Percentiles rank a stretch among this genome's conserved stretches.
Conservation (phyloP, 441 rosid genomes). For the Croton setiger region DNA sequence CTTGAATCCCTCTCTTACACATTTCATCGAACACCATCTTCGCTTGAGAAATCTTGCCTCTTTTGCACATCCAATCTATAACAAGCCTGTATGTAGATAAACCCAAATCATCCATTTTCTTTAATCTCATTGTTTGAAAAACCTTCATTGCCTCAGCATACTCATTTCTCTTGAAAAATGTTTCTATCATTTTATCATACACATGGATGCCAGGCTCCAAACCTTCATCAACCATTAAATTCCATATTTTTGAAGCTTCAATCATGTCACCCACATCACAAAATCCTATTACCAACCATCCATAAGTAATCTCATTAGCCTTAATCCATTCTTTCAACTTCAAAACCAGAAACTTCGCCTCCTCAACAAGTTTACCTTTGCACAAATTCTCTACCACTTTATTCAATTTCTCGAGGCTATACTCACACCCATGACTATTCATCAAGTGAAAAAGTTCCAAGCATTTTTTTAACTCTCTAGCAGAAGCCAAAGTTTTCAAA, state of each 20-base stretch:
- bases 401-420: constrained; percentile 45
- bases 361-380: constrained; percentile 49
- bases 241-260: constrained; percentile 78
- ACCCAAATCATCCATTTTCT: constrained; percentile 46
- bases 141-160: constrained; percentile 66
- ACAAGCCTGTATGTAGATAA: constrained; percentile 62
- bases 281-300: constrained; percentile 56
- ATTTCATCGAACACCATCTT: constrained; percentile 59
- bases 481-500: constrained; percentile 51
- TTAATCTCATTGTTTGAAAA: constrained; percentile 47
- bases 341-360: constrained; percentile 53
- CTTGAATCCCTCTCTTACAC: constrained; percentile 49
- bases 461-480: constrained; percentile 70
- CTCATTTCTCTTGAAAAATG: constrained; percentile 55
- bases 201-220: constrained; percentile 46
- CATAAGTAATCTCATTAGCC: constrained; percentile 54
- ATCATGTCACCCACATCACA: constrained; percentile 63
- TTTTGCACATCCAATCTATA: constrained; percentile 66
- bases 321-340: constrained; percentile 53
- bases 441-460: constrained; percentile 55
- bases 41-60: constrained; percentile 50
- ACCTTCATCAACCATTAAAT: constrained; percentile 71
- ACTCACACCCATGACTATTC: constrained; percentile 51
- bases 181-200: constrained; percentile 58
- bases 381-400: constrained; percentile 53